Percentiles rank a stretch among this genome's conserved stretches.
Evolutionary conservation across 805 yeast genomes (phyloP).

Genomic region (Grigorovia jiainica): DNA sequence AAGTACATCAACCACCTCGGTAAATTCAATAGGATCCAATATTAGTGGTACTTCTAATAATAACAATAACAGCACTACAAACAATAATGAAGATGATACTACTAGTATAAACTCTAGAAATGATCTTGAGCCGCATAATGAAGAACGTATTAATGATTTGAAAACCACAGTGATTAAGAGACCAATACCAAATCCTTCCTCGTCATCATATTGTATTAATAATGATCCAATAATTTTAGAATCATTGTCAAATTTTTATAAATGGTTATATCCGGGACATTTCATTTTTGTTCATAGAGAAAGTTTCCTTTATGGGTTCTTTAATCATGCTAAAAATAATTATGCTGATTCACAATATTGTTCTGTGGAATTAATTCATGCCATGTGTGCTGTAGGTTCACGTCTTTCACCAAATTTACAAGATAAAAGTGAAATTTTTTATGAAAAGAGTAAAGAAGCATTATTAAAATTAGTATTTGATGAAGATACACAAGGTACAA

Average conservation of each 20-base stretch:
- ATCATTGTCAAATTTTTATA: constrained; percentile 36
- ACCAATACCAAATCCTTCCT: constrained; percentile 4
- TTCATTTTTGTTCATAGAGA: constrained; percentile 56
- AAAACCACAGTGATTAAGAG: constrained; percentile 27
- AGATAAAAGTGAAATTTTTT: constrained; percentile 35
- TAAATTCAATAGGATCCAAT: constrained; percentile 9
- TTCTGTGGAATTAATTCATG: constrained; percentile 42
- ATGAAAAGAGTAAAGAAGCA: constrained; percentile 37
- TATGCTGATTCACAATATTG: constrained; percentile 40
- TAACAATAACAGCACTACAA: not conserved
- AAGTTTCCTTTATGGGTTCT: constrained; percentile 51
- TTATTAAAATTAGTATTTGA: constrained; percentile 32
- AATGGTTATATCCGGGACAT: constrained; percentile 59
- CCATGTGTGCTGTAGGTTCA: constrained; percentile 53
- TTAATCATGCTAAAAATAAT: constrained; percentile 40
- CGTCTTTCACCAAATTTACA: constrained; percentile 37
- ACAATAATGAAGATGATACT: not conserved
- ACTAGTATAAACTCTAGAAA: not conserved
- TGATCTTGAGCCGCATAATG: not conserved
- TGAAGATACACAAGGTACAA: constrained; percentile 33
- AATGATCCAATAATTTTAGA: constrained; percentile 24
- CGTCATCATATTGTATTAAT: constrained; percentile 14
- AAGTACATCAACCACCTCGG: constrained; percentile 3
- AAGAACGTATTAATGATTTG: constrained; percentile 26
- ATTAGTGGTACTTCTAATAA: constrained; percentile 4